Evolutionary conservation across 768 basidiomycete genomes (phyloP).

Genomic region (Clavulina sp.): DNA sequence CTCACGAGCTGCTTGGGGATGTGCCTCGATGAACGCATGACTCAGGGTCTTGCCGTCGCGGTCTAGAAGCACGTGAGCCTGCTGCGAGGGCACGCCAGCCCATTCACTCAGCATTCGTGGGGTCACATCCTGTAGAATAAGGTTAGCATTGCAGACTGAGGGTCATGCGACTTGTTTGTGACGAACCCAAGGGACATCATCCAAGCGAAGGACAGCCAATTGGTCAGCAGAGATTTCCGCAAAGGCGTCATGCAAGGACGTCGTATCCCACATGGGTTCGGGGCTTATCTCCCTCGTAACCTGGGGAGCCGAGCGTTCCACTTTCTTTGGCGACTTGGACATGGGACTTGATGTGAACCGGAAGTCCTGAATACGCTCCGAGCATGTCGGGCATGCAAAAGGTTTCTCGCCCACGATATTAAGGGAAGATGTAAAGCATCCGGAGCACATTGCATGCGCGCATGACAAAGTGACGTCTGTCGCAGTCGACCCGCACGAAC

Average conservation of each 20-base stretch:
- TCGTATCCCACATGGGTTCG: background rate
- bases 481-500: background rate
- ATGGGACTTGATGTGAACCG: background rate
- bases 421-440: constrained; percentile 67
- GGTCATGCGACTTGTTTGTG: background rate
- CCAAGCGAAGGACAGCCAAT: constrained; percentile 56
- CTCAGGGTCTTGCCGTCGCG: constrained; percentile 62
- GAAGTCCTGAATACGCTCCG: background rate
- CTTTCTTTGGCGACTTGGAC: background rate
- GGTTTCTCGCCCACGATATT: constrained; percentile 85
- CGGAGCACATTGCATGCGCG: constrained; percentile 56
- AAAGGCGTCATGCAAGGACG: background rate
- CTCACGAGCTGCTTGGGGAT: constrained; percentile 28
- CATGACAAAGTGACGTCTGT: constrained; percentile 25
- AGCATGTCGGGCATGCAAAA: constrained; percentile 72
- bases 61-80: constrained; percentile 58
- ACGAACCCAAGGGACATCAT: constrained; percentile 74
- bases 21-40: constrained; percentile 68
- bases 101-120: constrained; percentile 51
- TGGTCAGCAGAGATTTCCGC: constrained; percentile 15
- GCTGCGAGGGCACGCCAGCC: constrained; percentile 35
- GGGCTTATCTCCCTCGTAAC: background rate
- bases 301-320: background rate
- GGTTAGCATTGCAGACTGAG: background rate
- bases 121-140: constrained; percentile 50